phyloP scores from a whole-genome alignment of 768 basidiomycete species.

The Dioszegia hungarica region DNA sequence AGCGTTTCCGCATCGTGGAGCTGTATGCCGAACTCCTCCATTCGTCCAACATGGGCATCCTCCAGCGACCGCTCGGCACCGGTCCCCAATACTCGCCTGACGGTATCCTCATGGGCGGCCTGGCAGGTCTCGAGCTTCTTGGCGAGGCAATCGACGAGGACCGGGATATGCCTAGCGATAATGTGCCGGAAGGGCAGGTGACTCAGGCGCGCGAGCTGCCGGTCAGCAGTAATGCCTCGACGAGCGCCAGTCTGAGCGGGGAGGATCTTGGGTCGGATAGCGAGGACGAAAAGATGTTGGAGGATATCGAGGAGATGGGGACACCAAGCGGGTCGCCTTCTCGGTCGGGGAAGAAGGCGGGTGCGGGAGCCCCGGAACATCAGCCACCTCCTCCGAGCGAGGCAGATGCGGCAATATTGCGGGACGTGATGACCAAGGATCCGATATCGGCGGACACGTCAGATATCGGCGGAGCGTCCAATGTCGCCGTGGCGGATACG shows the following conservation, averaged over 20 bases:
- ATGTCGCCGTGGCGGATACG: constrained; percentile 30
- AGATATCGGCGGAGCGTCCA: constrained; percentile 28
- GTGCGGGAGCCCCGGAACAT: not conserved
- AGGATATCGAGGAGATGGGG: constrained; percentile 26
- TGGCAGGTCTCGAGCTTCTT: constrained; percentile 75
- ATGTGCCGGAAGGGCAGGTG: constrained; percentile 66
- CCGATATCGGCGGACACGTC: constrained; percentile 17
- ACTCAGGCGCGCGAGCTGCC: constrained; percentile 50
- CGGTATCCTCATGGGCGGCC: constrained; percentile 81
- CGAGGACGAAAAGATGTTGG: constrained; percentile 30
- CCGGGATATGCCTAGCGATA: constrained; percentile 62
- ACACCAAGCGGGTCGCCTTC: constrained; percentile 26
- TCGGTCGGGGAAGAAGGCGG: constrained; percentile 2
- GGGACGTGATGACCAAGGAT: constrained; percentile 36
- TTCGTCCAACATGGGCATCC: constrained; percentile 94
- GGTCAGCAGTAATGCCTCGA: constrained; percentile 46
- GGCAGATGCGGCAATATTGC: constrained; percentile 28
- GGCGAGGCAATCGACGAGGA: constrained; percentile 70
- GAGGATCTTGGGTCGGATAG: constrained; percentile 24
- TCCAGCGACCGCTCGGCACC: constrained; percentile 72
- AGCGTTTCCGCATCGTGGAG: constrained; percentile 93
- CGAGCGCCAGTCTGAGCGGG: constrained; percentile 35
- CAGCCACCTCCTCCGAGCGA: constrained; percentile 38
- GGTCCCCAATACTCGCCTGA: constrained; percentile 71
- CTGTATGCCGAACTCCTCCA: constrained; percentile 94